These are phyloP conservation scores for Vigna nakashimae DNA, from an alignment of 306 rosid species.

Conservation along the genomic window DNA sequence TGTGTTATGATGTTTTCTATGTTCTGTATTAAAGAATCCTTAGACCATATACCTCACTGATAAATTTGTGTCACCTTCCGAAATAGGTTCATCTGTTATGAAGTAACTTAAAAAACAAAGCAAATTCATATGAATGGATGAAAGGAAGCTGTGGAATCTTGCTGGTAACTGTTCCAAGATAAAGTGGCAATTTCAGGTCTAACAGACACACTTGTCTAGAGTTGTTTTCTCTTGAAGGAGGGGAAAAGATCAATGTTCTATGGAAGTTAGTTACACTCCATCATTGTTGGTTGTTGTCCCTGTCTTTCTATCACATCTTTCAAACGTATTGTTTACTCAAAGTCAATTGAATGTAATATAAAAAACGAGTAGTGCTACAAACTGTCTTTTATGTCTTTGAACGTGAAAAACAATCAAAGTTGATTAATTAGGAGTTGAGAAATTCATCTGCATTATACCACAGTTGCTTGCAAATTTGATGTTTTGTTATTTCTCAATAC, in stretches of 20 bases:
- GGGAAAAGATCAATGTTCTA: constrained; percentile 10
- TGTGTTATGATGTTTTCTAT: not conserved
- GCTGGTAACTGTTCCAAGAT: constrained; percentile 25
- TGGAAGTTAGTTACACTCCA: constrained; percentile 34
- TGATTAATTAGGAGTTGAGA: not conserved
- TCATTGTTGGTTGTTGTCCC: constrained; percentile 48
- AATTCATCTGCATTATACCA: not conserved
- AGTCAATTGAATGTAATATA: constrained; percentile 24
- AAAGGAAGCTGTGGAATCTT: constrained; percentile 37
- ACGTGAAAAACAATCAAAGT: constrained; percentile 52
- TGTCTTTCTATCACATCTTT: not conserved
- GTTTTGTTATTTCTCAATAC: no score
- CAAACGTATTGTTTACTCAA: constrained; percentile 57
- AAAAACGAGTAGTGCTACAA: not conserved
- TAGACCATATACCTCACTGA: not conserved
- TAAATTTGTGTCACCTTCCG: constrained; percentile 41
- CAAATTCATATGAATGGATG: constrained; percentile 22
- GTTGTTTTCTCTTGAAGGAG: constrained; percentile 55
- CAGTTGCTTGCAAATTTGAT: not conserved
- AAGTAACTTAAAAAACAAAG: constrained; percentile 56
- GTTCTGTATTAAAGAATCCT: not conserved
- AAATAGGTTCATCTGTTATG: constrained; percentile 40
- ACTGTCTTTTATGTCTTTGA: constrained; percentile 11
- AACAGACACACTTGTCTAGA: constrained; percentile 31
- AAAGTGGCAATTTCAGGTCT: constrained; percentile 43